phyloP scores from a whole-genome alignment of 768 basidiomycete species.

The Termitomyces heimii region DNA sequence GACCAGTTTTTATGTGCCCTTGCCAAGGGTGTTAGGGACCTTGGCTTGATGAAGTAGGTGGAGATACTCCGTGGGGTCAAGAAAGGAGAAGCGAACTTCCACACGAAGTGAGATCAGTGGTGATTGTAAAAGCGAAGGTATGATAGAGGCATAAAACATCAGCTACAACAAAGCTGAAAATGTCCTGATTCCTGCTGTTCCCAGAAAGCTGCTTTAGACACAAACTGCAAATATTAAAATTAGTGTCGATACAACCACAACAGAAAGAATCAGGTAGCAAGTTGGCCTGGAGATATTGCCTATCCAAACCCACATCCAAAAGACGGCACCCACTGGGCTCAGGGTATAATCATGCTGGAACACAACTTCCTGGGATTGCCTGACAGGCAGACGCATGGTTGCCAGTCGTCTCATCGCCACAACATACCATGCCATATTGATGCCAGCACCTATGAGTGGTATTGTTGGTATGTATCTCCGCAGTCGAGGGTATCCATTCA shows the following conservation, averaged over 20 bases:
- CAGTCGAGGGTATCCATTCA: constrained; percentile 18
- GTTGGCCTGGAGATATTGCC: background rate
- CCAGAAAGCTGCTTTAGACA: background rate
- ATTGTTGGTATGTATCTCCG: constrained; percentile 37
- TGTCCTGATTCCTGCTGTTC: background rate
- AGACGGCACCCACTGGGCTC: constrained; percentile 29
- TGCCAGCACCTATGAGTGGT: constrained; percentile 60
- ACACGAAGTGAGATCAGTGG: constrained; percentile 25
- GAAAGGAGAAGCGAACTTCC: constrained; percentile 16
- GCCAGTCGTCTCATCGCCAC: constrained; percentile 52
- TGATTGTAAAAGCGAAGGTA: constrained; percentile 15
- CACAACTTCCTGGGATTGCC: background rate
- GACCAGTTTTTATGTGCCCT: background rate
- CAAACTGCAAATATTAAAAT: background rate
- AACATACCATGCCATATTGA: constrained; percentile 61
- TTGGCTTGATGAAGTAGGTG: too few relatives aligned
- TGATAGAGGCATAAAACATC: constrained; percentile 28
- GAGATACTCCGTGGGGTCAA: constrained; percentile 5
- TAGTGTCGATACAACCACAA: background rate
- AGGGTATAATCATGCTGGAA: constrained; percentile 20
- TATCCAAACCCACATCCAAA: constrained; percentile 46
- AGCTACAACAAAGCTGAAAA: background rate
- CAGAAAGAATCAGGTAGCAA: background rate
- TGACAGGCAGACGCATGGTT: background rate
- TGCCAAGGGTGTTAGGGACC: constrained; percentile 19